Evolutionary conservation across 2,329 filamentous ascomycete species (phyloP), one percentile per base, ranked within the genome.

Genomic region (Scedosporium aurantiacum): DNA sequence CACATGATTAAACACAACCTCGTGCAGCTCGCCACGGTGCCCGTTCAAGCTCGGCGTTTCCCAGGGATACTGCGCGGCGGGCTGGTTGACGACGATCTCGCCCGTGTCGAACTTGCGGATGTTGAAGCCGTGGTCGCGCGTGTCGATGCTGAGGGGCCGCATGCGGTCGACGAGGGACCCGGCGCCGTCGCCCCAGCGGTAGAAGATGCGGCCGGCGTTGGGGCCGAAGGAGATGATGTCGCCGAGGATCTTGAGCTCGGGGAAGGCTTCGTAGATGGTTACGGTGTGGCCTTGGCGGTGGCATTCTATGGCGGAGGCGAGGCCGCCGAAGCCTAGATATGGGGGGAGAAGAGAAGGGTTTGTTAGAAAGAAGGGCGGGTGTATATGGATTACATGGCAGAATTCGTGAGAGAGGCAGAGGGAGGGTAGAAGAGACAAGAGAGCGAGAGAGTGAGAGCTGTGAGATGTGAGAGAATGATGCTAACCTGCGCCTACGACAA

Each of bases 141-240:
- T 43, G 27, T 58, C 41, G 40, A 61, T 61, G 27, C 50, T 32
- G 14, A 61, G 47, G 3, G 50, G 37, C 40, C 23, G 28, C 8
- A 61, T 40, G 37, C 54, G 37, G 14, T 61, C 7, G 0, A 57
- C 32, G 8, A 61, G 40, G 0, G 60, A 61, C 1, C 52, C 41
- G 8, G 85, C 74, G 41, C 82, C 79, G 28, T 78, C 69, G 0
- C 72, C 73, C 83, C 84, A 87, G 3, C 83, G 78, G 60, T 79
- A 69, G 66, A 85, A 84, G 65, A 87, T 85, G 47, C 83, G 79
- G 0, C 82, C 82, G 12, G 76, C 82, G 65, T 86, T 86, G 57
- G 80, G 75, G 1, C 83, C 82, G 64, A 85, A 85, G 12, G 79
- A 82, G 64, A 85, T 86, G 64, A 86, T 84, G 70, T 86, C 81